A percentile compares a stretch with the other conserved stretches of the same genome.
Conservation (phyloP, 176 grass and related monocot genomes). For the Ensete glaucum region DNA sequence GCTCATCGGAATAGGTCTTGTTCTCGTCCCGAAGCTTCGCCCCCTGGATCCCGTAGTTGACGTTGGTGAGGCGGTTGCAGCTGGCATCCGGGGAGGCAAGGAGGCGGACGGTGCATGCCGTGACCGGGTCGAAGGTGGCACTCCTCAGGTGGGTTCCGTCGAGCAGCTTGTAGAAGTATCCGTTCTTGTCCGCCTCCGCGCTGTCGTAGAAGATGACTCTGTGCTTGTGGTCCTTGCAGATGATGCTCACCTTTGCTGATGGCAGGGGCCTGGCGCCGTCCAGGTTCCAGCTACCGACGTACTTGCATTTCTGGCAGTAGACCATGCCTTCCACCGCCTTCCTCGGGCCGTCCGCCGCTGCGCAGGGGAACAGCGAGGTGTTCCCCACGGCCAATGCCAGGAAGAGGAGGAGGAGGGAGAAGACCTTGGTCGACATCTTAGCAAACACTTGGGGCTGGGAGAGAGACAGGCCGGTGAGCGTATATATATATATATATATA, state of each 20-base stretch:
- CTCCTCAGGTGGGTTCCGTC: neutral
- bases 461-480: neutral
- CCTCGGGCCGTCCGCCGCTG: neutral
- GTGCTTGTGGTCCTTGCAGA: slow-evolving; percentile 57
- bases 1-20: slow-evolving; percentile 18
- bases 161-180: slow-evolving; percentile 51
- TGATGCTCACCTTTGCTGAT: slow-evolving; percentile 40
- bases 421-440: slow-evolving; percentile 21
- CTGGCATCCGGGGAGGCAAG: slow-evolving; percentile 39
- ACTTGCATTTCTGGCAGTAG: slow-evolving; percentile 57
- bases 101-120: slow-evolving; percentile 61
- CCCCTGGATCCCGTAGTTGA: slow-evolving; percentile 51
- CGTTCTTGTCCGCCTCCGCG: slow-evolving; percentile 13
- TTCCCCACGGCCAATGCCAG: neutral
- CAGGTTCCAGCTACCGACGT: slow-evolving; percentile 30
- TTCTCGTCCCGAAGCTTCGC: slow-evolving; percentile 32
- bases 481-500: neutral
- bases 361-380: neutral
- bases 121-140: slow-evolving; percentile 25
- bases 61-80: slow-evolving; percentile 51
- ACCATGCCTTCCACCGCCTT: slow-evolving; percentile 44
- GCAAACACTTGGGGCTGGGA: neutral
- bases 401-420: slow-evolving; percentile 14
- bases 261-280: slow-evolving; percentile 33
- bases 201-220: slow-evolving; percentile 20